These are phyloP conservation scores for Talinum fruticosum DNA, from an alignment of 148 eudicot species.

Conservation along the genomic window DNA sequence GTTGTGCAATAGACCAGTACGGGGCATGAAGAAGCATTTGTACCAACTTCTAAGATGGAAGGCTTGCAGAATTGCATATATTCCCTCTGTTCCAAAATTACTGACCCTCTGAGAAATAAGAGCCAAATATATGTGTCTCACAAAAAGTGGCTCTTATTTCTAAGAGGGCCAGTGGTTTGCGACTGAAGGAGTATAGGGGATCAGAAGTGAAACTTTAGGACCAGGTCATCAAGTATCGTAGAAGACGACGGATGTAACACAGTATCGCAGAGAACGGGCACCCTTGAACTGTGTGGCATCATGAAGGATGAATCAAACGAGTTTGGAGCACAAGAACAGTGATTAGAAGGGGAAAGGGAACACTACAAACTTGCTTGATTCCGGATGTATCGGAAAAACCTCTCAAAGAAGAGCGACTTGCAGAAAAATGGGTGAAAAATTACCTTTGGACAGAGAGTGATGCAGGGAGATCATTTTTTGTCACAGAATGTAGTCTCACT, in stretches of 20 bases:
- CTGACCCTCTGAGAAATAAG: no score
- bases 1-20: no score
- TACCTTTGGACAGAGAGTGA: conserved; percentile 48
- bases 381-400: conserved; percentile 20
- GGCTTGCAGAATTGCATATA: no score
- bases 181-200: no score
- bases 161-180: no score
- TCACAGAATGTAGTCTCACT: conserved; percentile 43
- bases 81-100: no score
- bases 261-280: conserved; percentile 72
- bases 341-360: conserved; percentile 48
- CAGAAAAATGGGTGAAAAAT: conserved; percentile 35
- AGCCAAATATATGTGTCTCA: no score
- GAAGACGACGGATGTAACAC: conserved; percentile 97
- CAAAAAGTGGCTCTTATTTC: no score
- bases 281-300: conserved; percentile 67
- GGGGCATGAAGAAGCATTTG: no score
- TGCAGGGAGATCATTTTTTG: conserved; percentile 63
- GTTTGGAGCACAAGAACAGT: conserved; percentile 25
- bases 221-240: no score
- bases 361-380: conserved; percentile 43
- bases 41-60: no score
- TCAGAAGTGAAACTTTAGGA: no score
- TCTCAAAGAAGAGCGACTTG: conserved; percentile 21
- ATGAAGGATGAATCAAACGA: conserved; percentile 47